phyloP scores from a whole-genome alignment of 257 asterid genomes.

The Gynochthodes officinalis region DNA sequence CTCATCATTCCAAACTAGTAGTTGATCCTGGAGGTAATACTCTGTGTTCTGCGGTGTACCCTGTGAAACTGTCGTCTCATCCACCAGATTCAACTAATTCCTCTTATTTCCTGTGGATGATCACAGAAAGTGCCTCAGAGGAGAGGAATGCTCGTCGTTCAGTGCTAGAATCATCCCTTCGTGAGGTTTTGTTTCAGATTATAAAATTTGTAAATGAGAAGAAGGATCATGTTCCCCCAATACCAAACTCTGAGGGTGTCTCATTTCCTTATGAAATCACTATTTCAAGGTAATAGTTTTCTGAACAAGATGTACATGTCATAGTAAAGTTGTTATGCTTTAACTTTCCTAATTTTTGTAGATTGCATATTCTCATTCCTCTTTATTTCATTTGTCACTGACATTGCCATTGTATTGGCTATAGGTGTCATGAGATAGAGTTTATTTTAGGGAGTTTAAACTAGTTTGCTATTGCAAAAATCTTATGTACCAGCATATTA shows the following conservation, averaged over 20 bases:
- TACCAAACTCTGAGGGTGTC: constrained; percentile 78
- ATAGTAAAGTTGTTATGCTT: not conserved
- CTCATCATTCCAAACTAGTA: constrained; percentile 59
- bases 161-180: constrained; percentile 71
- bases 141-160: constrained; percentile 70
- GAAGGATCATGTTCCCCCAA: constrained; percentile 88
- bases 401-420: not conserved
- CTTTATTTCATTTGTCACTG: not conserved
- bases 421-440: not conserved
- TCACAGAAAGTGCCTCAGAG: constrained; percentile 52
- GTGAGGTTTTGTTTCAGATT: constrained; percentile 86
- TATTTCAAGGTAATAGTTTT: constrained; percentile 62
- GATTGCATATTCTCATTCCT: not conserved
- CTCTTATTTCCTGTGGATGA: constrained; percentile 13
- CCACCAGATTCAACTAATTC: not conserved
- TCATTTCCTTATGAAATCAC: constrained; percentile 90
- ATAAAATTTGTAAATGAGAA: constrained; percentile 88
- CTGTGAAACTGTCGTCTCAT: not conserved
- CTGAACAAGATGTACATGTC: constrained; percentile 7
- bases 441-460: not conserved
- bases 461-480: not conserved
- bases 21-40: constrained; percentile 78
- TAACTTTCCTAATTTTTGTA: not conserved
- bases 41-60: not conserved
- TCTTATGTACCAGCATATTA: not conserved